Base-by-base conservation (phyloP, 768 basidiomycete species). In the Naganishia randhawae region DNA sequence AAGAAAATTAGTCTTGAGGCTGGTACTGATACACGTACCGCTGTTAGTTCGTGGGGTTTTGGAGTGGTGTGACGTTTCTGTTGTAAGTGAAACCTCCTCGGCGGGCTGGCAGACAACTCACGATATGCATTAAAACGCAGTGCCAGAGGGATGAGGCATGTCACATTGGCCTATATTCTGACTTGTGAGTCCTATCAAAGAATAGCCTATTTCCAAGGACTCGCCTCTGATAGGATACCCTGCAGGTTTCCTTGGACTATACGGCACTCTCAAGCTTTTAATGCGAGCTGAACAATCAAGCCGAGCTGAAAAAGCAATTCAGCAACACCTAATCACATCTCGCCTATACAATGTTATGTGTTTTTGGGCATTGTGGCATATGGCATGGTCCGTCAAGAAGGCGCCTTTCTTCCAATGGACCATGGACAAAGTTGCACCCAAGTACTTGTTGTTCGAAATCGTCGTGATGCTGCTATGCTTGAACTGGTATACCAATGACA, bases 331-430 rank as follows among this genome's bases (percentile, higher is more conserved):
- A 19, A 2, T 29, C 41, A 6, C 6, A 61, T 2, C 16, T 16
- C 57, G 57, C n/a, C 57, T 39, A 3, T 16, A 25, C n/a, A 61
- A 61, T 14, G 41, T 61, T 35, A 6, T 61, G 9, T 61, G 57
- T 19, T 61, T 61, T 16, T 61, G 57, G 57, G 37, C 57, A 16
- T 25, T 61, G 13, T 61, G 57, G 57, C 57, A 61, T 29, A 22
- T 39, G 10, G 22, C 39, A n/a, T 61, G n/a, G 39, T n/a, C 37
- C 37, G n/a, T 61, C 22, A 61, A 61, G 37, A 25, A 35, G 13
- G 16, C 29, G 13, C 57, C 57, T 25, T 61, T 61, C 39, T 61
- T 41, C 27, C 25, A 41, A n/a, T 19, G n/a, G 19, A 61, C 57
- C 14, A 42, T 61, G 37, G n/a, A 22, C n/a, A n/a, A 27, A 14